Evolutionary conservation across 2,329 filamentous ascomycete genomes (phyloP).

Genomic region (Venturia nashicola): DNA sequence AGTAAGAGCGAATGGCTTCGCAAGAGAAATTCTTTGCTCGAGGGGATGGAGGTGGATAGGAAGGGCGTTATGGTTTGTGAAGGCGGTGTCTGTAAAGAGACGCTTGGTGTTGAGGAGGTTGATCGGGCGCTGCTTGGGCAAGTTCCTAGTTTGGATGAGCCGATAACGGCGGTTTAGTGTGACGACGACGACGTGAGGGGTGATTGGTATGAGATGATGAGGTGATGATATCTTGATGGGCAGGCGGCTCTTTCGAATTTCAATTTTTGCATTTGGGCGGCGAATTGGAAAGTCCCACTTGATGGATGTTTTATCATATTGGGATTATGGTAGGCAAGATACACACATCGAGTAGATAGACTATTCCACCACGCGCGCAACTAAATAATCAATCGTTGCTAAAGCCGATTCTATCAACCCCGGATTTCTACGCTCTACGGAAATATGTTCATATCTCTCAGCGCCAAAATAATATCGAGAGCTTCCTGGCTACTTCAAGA

Average conservation of each 20-base stretch:
- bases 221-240: neutral
- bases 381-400: too few relatives aligned
- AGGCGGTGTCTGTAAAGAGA: conserved; percentile 31
- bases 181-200: neutral
- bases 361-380: too few relatives aligned
- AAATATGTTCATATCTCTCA: too few relatives aligned
- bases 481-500: too few relatives aligned
- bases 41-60: conserved; percentile 9
- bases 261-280: neutral
- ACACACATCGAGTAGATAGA: too few relatives aligned
- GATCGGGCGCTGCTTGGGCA: conserved; percentile 1
- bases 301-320: neutral
- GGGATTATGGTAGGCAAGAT: neutral
- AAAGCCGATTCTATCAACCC: too few relatives aligned
- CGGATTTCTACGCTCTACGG: too few relatives aligned
- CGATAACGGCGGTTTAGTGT: neutral
- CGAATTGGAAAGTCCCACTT: neutral
- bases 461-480: too few relatives aligned
- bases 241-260: neutral
- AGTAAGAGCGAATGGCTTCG: conserved; percentile 35
- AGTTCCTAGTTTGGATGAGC: neutral
- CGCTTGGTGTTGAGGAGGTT: conserved; percentile 17
- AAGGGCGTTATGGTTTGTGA: conserved; percentile 27
- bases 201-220: neutral
- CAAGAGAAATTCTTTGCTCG: conserved; percentile 35